Evolutionary conservation across 1,139 yeast species (phyloP).

Genomic region (Arxiozyma heterogenica): DNA sequence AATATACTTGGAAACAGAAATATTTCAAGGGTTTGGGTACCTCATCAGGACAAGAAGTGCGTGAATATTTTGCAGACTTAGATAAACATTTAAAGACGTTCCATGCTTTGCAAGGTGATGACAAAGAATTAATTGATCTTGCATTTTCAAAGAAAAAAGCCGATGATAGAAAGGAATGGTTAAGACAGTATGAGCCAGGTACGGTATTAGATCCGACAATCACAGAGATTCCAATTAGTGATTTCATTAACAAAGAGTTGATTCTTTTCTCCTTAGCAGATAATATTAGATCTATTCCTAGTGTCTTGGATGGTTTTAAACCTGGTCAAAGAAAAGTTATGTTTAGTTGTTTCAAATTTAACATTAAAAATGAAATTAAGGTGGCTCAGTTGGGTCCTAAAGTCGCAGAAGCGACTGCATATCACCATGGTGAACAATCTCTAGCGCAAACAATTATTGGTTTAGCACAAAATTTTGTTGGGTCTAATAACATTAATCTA

Average conservation of each 20-base stretch:
- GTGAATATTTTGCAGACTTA: conserved; percentile 80
- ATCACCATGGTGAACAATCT: conserved; percentile 93
- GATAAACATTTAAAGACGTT: conserved; percentile 82
- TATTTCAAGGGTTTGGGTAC: conserved; percentile 99
- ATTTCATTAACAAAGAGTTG: conserved; percentile 89
- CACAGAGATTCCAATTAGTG: conserved; percentile 75
- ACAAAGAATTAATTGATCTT: conserved; percentile 72
- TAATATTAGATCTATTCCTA: conserved; percentile 90
- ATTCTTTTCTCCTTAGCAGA: conserved; percentile 96
- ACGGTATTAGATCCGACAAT: conserved; percentile 83
- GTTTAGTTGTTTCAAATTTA: conserved; percentile 80
- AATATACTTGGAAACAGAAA: conserved; percentile 82
- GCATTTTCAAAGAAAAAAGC: conserved; percentile 95
- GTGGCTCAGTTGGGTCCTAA: conserved; percentile 90
- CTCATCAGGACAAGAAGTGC: conserved; percentile 66
- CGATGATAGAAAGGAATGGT: conserved; percentile 96
- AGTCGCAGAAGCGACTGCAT: conserved; percentile 81
- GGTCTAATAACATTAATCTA: conserved; percentile 79
- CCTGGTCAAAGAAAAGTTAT: conserved; percentile 96
- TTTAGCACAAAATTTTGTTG: conserved; percentile 90
- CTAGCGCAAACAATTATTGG: conserved; percentile 85
- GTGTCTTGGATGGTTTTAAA: conserved; percentile 88
- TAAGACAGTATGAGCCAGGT: conserved; percentile 82
- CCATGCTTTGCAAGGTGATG: conserved; percentile 74
- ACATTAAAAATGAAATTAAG: conserved; percentile 67